These are phyloP conservation scores for Penicillium oxalicum DNA, from an alignment of 2,329 filamentous ascomycete genomes.

Conservation along the genomic window DNA sequence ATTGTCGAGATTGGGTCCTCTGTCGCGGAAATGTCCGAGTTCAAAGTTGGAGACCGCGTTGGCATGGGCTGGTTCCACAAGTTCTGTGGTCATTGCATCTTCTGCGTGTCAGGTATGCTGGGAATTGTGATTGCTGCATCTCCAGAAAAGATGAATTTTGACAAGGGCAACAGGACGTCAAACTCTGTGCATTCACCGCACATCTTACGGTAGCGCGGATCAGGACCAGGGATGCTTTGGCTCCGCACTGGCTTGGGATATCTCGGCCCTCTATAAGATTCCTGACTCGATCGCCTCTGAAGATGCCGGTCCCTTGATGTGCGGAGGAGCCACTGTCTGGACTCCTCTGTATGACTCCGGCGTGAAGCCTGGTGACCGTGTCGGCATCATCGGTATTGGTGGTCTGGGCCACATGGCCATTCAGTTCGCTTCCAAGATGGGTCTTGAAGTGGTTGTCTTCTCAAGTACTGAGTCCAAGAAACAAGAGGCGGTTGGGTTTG, in stretches of 20 bases:
- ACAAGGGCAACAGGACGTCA: slow-evolving; percentile 10
- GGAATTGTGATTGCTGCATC: neutral
- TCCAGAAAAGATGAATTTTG: neutral
- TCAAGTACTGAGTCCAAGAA: slow-evolving; percentile 19
- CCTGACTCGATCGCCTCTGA: slow-evolving; percentile 20
- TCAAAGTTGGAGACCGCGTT: slow-evolving; percentile 40
- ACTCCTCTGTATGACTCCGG: slow-evolving; percentile 56
- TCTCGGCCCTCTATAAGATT: slow-evolving; percentile 11
- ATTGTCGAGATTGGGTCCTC: slow-evolving; percentile 43
- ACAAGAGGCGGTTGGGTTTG: slow-evolving; percentile 38
- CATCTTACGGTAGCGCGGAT: slow-evolving; percentile 14
- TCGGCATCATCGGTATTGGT: slow-evolving; percentile 64
- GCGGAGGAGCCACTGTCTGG: slow-evolving; percentile 34
- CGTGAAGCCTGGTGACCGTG: slow-evolving; percentile 27
- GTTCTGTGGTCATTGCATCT: slow-evolving; percentile 26
- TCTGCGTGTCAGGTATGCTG: slow-evolving; percentile 21
- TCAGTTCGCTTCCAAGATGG: slow-evolving; percentile 61
- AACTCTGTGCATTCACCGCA: slow-evolving; percentile 20
- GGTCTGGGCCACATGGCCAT: slow-evolving; percentile 66
- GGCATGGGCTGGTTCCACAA: slow-evolving; percentile 29
- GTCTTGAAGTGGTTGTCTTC: slow-evolving; percentile 46
- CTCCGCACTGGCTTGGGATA: slow-evolving; percentile 27
- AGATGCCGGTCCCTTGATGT: slow-evolving; percentile 29
- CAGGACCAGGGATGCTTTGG: slow-evolving; percentile 29
- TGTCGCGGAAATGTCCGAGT: slow-evolving; percentile 25